Evolutionary conservation across 2,329 filamentous ascomycete genomes (phyloP), one percentile per base, ranked within the genome.

Genomic region (Xylaria sp.): DNA sequence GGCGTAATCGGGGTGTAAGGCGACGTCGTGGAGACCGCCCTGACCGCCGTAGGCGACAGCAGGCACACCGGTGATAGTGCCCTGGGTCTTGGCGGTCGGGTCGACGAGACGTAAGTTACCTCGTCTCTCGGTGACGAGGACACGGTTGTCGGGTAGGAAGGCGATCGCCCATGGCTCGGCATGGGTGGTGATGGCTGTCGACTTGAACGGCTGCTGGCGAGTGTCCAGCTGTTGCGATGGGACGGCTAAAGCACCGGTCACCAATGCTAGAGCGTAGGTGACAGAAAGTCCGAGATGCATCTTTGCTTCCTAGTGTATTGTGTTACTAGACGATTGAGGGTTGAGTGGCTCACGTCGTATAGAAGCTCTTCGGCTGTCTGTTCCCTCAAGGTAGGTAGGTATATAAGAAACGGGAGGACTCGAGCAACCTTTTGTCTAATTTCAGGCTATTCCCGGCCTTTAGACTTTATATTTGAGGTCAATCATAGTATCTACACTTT

Each of bases 371-470:
- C 54, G 31, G 46, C 33, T 64, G 38, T 57, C 56, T 46, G 31
- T 56, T 48, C 40, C 65, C 65, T 31, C 54, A 59, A 63, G 65
- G 60, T 33, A 58, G 53, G 65, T 53, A 56, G 46, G 31, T 67
- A 67, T 67, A 67, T 67, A 67, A 63, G 59, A 63, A 60, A 60
- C 23, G 59, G 49, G 60, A 63, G 56, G 40, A 49, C 59, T 63
- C 60, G 46, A 63, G 56, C 56, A 67, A 60, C 60, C 54, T 63
- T 60, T 51, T 60, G 60, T 42, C 56, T 31, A 63, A 60, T 42
- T 67, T 67, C 54, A 67, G 65, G 46, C 65, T 67, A 67, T 67
- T 67, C 46, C 60, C 56, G 56, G 48, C 65, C 65, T 63, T 67
- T 57, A 59, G 46, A 56, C 65, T 54, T 64, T 31, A 48, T 56